A percentile compares a stretch with the other conserved stretches of the same genome.
phyloP scores from a whole-genome alignment of 2,329 filamentous ascomycete species.

The Seiridium cupressi region DNA sequence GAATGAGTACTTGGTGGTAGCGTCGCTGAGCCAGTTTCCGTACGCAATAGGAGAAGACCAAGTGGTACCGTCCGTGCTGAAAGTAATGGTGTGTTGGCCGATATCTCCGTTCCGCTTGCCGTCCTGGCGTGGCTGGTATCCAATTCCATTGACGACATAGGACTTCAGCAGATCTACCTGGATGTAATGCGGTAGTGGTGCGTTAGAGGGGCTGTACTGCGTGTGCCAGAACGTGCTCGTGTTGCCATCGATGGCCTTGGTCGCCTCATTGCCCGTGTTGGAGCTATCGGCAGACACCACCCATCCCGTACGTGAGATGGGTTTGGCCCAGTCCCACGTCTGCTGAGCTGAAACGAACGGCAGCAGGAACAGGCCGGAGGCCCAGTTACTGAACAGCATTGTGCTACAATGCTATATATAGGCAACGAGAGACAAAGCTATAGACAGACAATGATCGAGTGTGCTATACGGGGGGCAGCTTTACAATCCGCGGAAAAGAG shows the following conservation, averaged over 20 bases:
- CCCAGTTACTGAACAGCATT: background rate
- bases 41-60: constrained; percentile 24
- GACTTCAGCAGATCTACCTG: constrained; percentile 26
- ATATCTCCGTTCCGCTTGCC: constrained; percentile 24
- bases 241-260: constrained; percentile 27
- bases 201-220: constrained; percentile 14
- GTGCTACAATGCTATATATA: background rate
- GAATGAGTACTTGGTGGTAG: constrained; percentile 27
- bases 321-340: constrained; percentile 15
- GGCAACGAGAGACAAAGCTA: background rate
- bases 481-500: background rate
- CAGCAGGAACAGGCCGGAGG: constrained; percentile 9
- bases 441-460: background rate
- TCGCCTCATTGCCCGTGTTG: constrained; percentile 24
- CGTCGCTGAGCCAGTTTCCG: constrained; percentile 28
- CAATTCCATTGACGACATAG: constrained; percentile 26
- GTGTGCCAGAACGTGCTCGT: constrained; percentile 28
- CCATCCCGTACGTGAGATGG: constrained; percentile 23
- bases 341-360: constrained; percentile 12
- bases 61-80: constrained; percentile 24
- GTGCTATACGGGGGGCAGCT: background rate
- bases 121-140: constrained; percentile 27
- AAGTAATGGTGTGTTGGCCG: constrained; percentile 23
- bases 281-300: constrained; percentile 25
- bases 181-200: constrained; percentile 25